Conservation (phyloP, 306 rosid genomes). For the Dicorynia guianensis region DNA sequence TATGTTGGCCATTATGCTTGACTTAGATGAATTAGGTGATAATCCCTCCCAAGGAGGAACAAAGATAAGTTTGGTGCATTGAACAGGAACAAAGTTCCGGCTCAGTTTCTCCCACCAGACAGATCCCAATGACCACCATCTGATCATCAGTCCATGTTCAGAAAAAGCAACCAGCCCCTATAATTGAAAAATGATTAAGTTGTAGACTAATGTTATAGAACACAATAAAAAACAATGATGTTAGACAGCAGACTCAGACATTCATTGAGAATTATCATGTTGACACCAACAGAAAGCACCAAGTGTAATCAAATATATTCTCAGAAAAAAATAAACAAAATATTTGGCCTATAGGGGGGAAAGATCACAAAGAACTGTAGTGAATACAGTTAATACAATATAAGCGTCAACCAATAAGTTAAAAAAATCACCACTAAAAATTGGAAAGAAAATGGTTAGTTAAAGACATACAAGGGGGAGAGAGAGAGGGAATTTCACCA, state of each 20-base stretch:
- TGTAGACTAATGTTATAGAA: background rate
- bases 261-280: constrained; percentile 30
- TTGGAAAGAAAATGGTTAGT: constrained; percentile 15
- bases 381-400: constrained; percentile 17
- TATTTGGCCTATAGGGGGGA: constrained; percentile 4
- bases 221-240: constrained; percentile 3
- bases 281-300: constrained; percentile 33
- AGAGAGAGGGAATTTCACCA: constrained; percentile 19
- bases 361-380: constrained; percentile 9
- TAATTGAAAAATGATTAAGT: constrained; percentile 38
- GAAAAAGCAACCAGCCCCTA: constrained; percentile 97
- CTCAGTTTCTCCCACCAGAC: constrained; percentile 98
- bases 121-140: constrained; percentile 99
- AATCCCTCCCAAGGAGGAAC: constrained; percentile 99
- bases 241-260: background rate
- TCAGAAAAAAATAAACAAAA: constrained; percentile 23
- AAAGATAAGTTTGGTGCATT: constrained; percentile 90
- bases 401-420: background rate
- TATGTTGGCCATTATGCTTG: constrained; percentile 90
- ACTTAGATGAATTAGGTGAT: constrained; percentile 92
- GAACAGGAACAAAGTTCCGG: constrained; percentile 85
- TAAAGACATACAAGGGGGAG: background rate
- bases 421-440: background rate
- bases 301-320: constrained; percentile 24
- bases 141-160: constrained; percentile 89